Base-by-base conservation (phyloP, 768 basidiomycete species). In the Hypholoma fasciculare region DNA sequence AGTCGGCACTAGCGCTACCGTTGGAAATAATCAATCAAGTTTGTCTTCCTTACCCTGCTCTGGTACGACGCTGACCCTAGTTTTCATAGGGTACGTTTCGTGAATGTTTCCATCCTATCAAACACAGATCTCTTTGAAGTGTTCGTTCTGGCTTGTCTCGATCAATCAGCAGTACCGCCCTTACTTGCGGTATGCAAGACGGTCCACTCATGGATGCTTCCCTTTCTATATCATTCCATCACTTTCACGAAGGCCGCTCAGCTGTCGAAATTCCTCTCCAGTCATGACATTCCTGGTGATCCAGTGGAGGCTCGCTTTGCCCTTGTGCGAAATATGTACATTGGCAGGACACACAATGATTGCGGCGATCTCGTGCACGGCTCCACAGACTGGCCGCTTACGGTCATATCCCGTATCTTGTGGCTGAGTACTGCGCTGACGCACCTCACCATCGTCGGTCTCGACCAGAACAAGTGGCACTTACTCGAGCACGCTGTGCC, bases 391-490 rank as follows among this genome's bases (percentile, higher is more conserved):
- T 76, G 74, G 74, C 74, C 73, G 1, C 43, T 73, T 52, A 68
- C 69, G 11, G 57, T 69, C 42, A 56, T 76, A n/a, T 67, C 65
- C 56, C 71, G 69, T 23, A 67, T 76, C 44, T 62, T 78, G 42
- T 62, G 61, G 49, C 50, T 64, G 13, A 71, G 70, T 54, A 56
- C 58, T n/a, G 62, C 68, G 36, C 64, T 74, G 13, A 64, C 60
- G 26, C 59, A 65, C 5, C 65, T 77, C 6, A 67, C 70, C 13
- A 50, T 77, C 37, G 52, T 74, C 40, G 57, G 70, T 30, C 61
- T 76, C 26, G 69, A 71, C 57, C 74, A 74, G 49, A 66, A 68
- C 42, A 43, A 62, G 7, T 73, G 72, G 72, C 60, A 62, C 44
- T 64, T 55, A 2, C 60, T 77, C 27, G 69, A 71, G 39, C 61